Conservation (phyloP, 192 early-diverging fungal species). For the Allomyces macrogynus region DNA sequence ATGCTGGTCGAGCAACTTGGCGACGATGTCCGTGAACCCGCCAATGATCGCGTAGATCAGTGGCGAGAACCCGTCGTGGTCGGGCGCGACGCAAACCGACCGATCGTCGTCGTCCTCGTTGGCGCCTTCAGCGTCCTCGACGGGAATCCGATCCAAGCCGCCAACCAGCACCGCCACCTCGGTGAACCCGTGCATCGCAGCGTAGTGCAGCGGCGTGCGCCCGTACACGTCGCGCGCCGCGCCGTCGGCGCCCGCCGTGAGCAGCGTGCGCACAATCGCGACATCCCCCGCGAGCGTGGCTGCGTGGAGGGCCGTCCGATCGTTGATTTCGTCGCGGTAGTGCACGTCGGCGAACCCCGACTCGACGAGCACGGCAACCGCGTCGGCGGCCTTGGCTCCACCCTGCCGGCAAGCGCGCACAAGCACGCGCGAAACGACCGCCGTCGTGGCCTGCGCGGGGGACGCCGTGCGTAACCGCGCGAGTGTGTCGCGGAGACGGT, state of each 20-base stretch:
- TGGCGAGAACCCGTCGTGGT: conserved; percentile 79
- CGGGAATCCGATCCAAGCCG: not conserved
- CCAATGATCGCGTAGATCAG: conserved; percentile 71
- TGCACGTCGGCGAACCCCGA: conserved; percentile 52
- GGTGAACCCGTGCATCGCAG: conserved; percentile 68
- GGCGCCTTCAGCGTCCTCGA: conserved; percentile 2
- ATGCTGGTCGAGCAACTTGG: conserved; percentile 22
- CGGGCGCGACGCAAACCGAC: conserved; percentile 33
- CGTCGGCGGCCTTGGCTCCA: not conserved
- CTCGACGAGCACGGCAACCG: conserved; percentile 25
- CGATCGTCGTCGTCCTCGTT: conserved; percentile 10
- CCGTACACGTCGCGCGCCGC: conserved; percentile 61
- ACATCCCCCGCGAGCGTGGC: conserved; percentile 61
- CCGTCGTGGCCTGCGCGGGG: conserved; percentile 7
- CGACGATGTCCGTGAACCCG: conserved; percentile 54
- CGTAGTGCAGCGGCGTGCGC: conserved; percentile 78
- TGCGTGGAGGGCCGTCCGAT: conserved; percentile 74
- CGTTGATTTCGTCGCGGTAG: conserved; percentile 81
- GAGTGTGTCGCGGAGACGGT: conserved; percentile 27
- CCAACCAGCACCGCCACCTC: conserved; percentile 16
- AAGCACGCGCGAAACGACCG: conserved; percentile 2
- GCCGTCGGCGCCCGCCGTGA: conserved; percentile 11
- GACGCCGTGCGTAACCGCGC: conserved; percentile 16
- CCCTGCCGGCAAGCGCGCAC: conserved; percentile 20
- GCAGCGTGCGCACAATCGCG: conserved; percentile 32